Evolutionary conservation across 352 stramenopile genomes (phyloP).

Genomic region (Phytopythium mirpurense): DNA sequence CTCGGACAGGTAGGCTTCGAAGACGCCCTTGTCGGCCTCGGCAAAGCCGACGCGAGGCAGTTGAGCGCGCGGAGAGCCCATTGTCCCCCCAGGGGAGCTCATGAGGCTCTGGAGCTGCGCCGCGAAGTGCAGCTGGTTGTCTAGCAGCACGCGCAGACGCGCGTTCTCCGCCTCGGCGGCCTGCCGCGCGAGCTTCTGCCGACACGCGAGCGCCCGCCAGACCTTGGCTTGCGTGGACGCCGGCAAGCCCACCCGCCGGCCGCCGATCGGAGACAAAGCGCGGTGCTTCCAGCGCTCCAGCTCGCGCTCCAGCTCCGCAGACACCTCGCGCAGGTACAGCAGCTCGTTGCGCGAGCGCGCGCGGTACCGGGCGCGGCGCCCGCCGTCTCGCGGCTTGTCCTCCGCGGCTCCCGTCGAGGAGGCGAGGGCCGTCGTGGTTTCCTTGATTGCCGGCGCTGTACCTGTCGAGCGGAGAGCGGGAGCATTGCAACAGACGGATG

Average conservation of each 20-base stretch:
- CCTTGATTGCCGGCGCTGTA: not conserved
- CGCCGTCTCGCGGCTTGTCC: not conserved
- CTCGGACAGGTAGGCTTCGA: slow-evolving; percentile 20
- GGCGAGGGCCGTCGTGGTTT: not conserved
- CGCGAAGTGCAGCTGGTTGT: slow-evolving; percentile 4
- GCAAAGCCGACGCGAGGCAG: not conserved
- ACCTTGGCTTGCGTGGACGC: not conserved
- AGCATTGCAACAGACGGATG: not conserved
- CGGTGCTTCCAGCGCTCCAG: not conserved
- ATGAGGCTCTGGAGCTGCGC: not conserved
- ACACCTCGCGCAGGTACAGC: slow-evolving; percentile 6
- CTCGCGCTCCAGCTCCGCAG: not conserved
- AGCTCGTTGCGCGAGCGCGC: slow-evolving; percentile 2
- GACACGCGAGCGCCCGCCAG: not conserved
- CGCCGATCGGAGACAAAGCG: not conserved
- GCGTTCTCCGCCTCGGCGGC: slow-evolving; percentile 3
- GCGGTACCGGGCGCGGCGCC: not conserved
- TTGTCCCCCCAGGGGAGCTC: not conserved
- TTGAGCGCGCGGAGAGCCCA: not conserved
- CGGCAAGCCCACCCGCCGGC: not conserved
- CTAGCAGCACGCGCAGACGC: not conserved
- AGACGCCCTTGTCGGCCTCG: slow-evolving; percentile 8
- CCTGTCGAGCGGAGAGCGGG: not conserved
- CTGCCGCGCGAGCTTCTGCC: not conserved
- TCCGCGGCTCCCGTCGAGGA: not conserved